Evolutionary conservation across 331 rosid species (phyloP).

Genomic region (Arachis monticola): DNA sequence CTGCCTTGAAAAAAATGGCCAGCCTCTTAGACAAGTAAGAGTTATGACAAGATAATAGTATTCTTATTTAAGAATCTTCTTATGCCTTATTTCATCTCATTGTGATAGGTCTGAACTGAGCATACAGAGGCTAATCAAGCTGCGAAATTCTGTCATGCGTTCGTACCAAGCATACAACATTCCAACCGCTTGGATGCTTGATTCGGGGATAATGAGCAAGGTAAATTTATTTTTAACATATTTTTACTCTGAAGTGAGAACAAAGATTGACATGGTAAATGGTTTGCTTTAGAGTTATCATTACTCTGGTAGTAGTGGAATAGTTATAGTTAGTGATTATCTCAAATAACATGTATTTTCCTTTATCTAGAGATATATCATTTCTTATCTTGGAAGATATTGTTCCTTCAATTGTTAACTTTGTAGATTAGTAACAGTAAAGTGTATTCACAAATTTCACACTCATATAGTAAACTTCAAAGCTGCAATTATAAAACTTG

Average conservation of each 20-base stretch:
- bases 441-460: not conserved
- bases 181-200: constrained; percentile 95
- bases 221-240: constrained; percentile 47
- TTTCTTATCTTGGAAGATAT: not conserved
- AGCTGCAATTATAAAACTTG: constrained; percentile 23
- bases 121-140: constrained; percentile 65
- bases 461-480: constrained; percentile 13
- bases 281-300: constrained; percentile 14
- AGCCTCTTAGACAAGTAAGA: constrained; percentile 83
- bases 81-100: constrained; percentile 29
- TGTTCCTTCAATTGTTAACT: no score
- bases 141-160: constrained; percentile 60
- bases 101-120: constrained; percentile 75
- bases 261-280: not conserved
- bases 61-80: constrained; percentile 15
- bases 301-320: not conserved
- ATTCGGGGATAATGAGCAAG: constrained; percentile 75
- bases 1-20: constrained; percentile 84
- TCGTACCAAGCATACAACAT: constrained; percentile 71
- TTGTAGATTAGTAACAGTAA: not conserved
- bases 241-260: constrained; percentile 12
- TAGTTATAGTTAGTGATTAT: not conserved
- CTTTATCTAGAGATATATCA: no score
- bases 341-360: not conserved
- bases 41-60: constrained; percentile 7